Conservation (phyloP, 768 basidiomycete species). For the Serendipita sp. region DNA sequence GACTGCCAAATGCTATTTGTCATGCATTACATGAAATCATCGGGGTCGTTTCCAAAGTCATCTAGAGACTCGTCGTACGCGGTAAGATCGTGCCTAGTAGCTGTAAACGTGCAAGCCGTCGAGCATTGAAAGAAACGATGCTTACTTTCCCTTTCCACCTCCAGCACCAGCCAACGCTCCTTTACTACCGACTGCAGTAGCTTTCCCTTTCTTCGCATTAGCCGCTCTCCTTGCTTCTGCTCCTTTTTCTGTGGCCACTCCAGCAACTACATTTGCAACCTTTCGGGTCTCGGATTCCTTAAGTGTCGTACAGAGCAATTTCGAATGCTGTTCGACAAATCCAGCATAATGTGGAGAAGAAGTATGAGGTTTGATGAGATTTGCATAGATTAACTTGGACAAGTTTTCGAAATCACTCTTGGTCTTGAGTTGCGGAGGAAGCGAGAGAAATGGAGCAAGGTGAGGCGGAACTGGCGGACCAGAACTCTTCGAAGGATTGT, state of each 20-base stretch:
- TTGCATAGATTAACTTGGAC: constrained; percentile 56
- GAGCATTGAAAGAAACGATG: constrained; percentile 9
- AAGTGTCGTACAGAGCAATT: constrained; percentile 56
- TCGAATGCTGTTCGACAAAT: constrained; percentile 74
- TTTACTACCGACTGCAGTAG: constrained; percentile 65
- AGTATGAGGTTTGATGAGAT: constrained; percentile 62
- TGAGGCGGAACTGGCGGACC: neutral
- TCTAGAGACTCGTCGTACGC: constrained; percentile 72
- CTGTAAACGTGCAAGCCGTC: neutral
- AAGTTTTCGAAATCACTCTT: constrained; percentile 75
- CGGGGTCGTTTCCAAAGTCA: constrained; percentile 57
- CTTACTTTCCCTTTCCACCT: constrained; percentile 27
- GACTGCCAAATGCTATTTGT: too few species aligned
- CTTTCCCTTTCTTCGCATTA: constrained; percentile 85
- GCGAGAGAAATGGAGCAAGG: constrained; percentile 11
- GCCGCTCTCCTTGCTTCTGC: constrained; percentile 73
- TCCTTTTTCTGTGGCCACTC: constrained; percentile 90
- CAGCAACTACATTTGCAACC: constrained; percentile 64
- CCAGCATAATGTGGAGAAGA: constrained; percentile 63
- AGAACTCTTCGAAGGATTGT: neutral
- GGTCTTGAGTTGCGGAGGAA: constrained; percentile 67
- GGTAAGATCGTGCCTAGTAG: constrained; percentile 52
- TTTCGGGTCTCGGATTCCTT: constrained; percentile 88
- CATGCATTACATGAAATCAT: constrained; percentile 75
- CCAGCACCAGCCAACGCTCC: constrained; percentile 21